Evolutionary conservation across 768 basidiomycete genomes (phyloP).

Genomic region (Lyophyllum shimeji): DNA sequence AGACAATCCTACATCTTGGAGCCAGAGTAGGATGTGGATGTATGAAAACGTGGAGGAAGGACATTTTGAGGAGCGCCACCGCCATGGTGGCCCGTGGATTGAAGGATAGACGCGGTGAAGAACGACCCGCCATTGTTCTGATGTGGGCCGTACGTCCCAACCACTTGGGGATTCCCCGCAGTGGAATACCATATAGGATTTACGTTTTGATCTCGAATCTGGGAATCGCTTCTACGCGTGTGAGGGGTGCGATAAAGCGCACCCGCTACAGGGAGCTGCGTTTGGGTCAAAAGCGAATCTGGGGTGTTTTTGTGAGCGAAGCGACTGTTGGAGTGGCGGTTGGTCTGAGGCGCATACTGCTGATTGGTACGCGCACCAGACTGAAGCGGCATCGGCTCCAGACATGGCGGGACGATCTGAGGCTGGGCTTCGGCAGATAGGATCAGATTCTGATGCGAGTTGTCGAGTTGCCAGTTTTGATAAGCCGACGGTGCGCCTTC

Average conservation of each 20-base stretch:
- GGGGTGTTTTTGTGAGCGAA: neutral
- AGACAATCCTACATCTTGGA: neutral
- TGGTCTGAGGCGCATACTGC: neutral
- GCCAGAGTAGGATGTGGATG: neutral
- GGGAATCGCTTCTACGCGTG: neutral
- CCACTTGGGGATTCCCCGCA: neutral
- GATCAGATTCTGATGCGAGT: neutral
- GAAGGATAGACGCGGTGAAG: neutral
- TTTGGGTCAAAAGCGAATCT: neutral
- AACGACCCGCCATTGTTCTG: neutral
- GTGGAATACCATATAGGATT: constrained; percentile 6
- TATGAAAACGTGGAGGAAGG: neutral
- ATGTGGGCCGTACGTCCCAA: neutral
- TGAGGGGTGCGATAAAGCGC: constrained; percentile 5
- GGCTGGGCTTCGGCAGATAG: neutral
- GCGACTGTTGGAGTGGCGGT: neutral
- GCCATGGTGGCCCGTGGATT: neutral
- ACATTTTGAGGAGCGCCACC: neutral
- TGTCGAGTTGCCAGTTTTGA: constrained; percentile 4
- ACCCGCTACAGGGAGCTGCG: neutral
- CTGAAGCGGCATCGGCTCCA: neutral
- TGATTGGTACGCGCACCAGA: neutral
- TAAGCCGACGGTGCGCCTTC: neutral
- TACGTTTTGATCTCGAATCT: constrained; percentile 13
- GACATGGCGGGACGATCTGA: neutral